Evolutionary conservation across 2,329 filamentous ascomycete species (phyloP), one percentile per base, ranked within the genome.

Genomic region (Paecilomyces formosus): DNA sequence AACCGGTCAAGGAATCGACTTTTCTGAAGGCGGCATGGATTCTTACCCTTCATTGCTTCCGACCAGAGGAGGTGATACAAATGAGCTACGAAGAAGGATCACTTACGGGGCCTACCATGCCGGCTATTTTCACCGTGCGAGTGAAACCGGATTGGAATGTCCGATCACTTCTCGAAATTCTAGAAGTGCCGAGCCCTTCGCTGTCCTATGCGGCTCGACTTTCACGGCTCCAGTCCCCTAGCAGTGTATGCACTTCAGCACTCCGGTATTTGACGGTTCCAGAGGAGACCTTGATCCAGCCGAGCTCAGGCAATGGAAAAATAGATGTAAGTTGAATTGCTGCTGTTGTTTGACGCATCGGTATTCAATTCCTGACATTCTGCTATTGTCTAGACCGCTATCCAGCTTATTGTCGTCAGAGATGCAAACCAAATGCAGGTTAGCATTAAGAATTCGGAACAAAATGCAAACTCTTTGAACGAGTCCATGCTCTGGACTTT

Each of bases 1-100:
- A 35, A 35, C 31, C 31, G 65, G 9, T 69, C 64, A n/a, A 57
- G 31, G 31, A 35, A 35, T 35, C 31, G 31, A 35, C 31, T 35
- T 35, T 35, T 35, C 13, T 35, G 9, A 35, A 35, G 2, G 31
- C 31, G 1, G 31, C 31, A 7, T 35, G 31, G 31, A 35, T 35
- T 7, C 31, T 35, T 35, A 35, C 31, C 31, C 31, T 35, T 7
- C 31, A 9, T 35, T 35, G 31, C 31, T 35, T 35, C 31, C 31
- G 13, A 7, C 31, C 31, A 35, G 31, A 35, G 31, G 31, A 35
- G 31, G 31, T 35, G 31, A 35, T 35, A 35, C 31, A 35, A 15
- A 35, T 35, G 31, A 35, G 31, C 31, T 35, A 35, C 2, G 31
- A 35, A 7, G 31, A 35, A 35, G 31, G 31, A 35, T 35, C 13